Conservation (phyloP, 352 stramenopile genomes). For the Phytophthora chlamydospora region DNA sequence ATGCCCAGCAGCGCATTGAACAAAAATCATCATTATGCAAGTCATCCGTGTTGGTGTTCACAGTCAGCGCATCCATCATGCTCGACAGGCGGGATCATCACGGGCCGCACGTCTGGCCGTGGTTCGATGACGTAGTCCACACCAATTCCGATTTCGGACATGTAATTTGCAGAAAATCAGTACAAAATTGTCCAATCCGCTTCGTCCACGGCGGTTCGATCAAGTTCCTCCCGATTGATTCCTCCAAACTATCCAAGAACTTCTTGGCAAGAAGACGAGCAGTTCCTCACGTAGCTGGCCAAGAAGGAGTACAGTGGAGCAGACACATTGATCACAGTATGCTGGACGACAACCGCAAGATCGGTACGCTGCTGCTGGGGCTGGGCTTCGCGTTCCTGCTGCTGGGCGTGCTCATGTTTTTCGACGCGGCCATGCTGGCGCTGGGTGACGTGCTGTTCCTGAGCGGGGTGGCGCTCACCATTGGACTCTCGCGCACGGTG, state of each 20-base stretch:
- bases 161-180: not conserved
- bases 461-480: conserved; percentile 94
- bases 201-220: conserved; percentile 19
- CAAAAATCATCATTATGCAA: conserved; percentile 33
- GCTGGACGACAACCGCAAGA: conserved; percentile 96
- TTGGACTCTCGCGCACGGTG: conserved; percentile 91
- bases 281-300: not conserved
- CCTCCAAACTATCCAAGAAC: conserved; percentile 11
- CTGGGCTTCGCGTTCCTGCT: conserved; percentile 94
- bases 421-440: conserved; percentile 93
- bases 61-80: too few relatives aligned
- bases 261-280: not conserved
- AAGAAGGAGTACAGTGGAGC: too few relatives aligned
- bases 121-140: too few relatives aligned
- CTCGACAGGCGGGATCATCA: too few relatives aligned
- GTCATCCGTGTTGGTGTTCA: not conserved
- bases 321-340: conserved; percentile 20
- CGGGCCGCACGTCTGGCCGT: too few relatives aligned
- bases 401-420: conserved; percentile 94
- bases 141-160: too few relatives aligned
- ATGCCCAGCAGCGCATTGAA: conserved; percentile 38
- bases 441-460: conserved; percentile 95
- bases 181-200: conserved; percentile 38
- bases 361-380: conserved; percentile 93
- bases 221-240: conserved; percentile 12